Percentiles rank a stretch among this genome's conserved stretches.
Evolutionary conservation across 2,329 filamentous ascomycete genomes (phyloP).

Genomic region (Claviceps fusiformis): DNA sequence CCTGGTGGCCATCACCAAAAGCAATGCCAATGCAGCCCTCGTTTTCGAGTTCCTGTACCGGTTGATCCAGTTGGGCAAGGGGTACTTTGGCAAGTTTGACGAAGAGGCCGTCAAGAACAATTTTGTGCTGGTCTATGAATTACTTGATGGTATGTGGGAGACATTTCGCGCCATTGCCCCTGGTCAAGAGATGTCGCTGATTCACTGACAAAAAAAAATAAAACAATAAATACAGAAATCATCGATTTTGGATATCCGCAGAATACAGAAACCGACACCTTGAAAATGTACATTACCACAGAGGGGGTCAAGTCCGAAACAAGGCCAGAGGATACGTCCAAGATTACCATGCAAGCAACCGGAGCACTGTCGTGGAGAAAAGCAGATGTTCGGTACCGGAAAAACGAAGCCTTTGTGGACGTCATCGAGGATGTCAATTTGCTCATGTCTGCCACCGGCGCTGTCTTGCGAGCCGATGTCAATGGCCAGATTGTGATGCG

Average conservation of each 20-base stretch:
- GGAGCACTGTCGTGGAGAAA: slow-evolving; percentile 94
- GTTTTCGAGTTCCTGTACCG: slow-evolving; percentile 97
- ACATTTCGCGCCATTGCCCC: background rate
- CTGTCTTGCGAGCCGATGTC: slow-evolving; percentile 87
- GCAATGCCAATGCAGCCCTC: slow-evolving; percentile 94
- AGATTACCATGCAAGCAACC: slow-evolving; percentile 98
- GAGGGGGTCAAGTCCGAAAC: slow-evolving; percentile 92
- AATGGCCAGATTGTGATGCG: slow-evolving; percentile 98
- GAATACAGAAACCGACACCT: slow-evolving; percentile 94
- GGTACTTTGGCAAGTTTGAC: slow-evolving; percentile 98
- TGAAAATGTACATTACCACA: slow-evolving; percentile 99
- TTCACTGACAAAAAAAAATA: background rate
- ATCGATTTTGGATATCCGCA: slow-evolving; percentile 98
- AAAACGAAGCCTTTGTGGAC: slow-evolving; percentile 98
- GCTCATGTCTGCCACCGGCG: slow-evolving; percentile 95
- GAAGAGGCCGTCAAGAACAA: slow-evolving; percentile 99
- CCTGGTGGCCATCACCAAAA: slow-evolving; percentile 92
- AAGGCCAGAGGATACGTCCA: slow-evolving; percentile 80
- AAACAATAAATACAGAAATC: slow-evolving; percentile 51
- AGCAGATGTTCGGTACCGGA: slow-evolving; percentile 95
- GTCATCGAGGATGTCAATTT: slow-evolving; percentile 99
- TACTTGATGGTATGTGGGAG: slow-evolving; percentile 61
- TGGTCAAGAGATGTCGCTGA: background rate
- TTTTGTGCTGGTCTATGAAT: slow-evolving; percentile 95
- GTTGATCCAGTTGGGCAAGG: slow-evolving; percentile 75